Evolutionary conservation across 169 alveolate species (phyloP), one percentile per base, ranked within the genome.

Genomic region (Eimeria falciformis): DNA sequence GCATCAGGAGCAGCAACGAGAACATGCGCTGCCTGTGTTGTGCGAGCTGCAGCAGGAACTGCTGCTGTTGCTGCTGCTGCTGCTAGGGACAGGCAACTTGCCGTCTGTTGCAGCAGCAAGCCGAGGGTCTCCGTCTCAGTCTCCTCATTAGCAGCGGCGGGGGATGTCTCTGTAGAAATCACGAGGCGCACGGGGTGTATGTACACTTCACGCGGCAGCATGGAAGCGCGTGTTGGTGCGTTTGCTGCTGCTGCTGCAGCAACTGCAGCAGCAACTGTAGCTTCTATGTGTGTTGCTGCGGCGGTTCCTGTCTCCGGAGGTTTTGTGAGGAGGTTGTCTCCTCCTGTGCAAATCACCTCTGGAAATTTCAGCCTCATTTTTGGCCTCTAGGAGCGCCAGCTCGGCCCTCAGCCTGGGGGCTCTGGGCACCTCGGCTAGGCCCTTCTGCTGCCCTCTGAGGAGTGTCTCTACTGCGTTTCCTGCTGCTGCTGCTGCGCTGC

Each of bases 71-170:
- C 73, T 14, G 73, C 73, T 2, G 29, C 73, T n/a, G 73, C 29
- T 50, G 7, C 14, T 50, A 50, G 14, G 62, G 7, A 11, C 62
- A 11, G 29, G 11, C 12, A 6, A 12, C 75, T 23, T 62, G n/a
- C 75, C 75, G 75, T 62, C 21, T 62, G n/a, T 25, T 62, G 75
- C n/a, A 62, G 29, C 75, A 62, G 75, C 75, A 62, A 7, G 14
- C 62, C 62, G 7, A 50, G 14, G 75, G 75, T 62, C 75, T 25
- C 29, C 75, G 37, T 62, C 37, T 5, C 75, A 18, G 12, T 25
- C 29, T 12, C 25, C 9, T 12, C 25, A 21, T 62, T 25, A 18
- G 75, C 75, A 62, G 75, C 75, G 21, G 21, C 29, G n/a, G n/a
- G n/a, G n/a, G n/a, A n/a, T n/a, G n/a, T n/a, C n/a, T n/a, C n/a